A percentile compares a stretch with the other conserved stretches of the same genome.
phyloP scores from a whole-genome alignment of 148 eudicot genomes.

The Amaranthus palmeri region DNA sequence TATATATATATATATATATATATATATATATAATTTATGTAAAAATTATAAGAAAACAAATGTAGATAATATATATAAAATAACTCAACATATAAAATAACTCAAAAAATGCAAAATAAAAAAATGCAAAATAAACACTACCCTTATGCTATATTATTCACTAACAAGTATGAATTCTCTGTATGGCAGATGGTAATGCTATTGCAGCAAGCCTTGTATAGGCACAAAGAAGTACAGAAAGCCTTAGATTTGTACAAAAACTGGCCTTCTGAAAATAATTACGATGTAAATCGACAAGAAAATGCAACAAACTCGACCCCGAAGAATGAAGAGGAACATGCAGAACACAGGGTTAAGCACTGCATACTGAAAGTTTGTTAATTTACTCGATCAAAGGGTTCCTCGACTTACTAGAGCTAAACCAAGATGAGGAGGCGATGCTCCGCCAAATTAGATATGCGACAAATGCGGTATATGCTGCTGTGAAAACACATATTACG shows the following conservation, averaged over 20 bases:
- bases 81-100: too few species aligned
- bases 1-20: too few species aligned
- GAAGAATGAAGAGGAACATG: not conserved
- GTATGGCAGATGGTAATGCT: constrained; percentile 8
- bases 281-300: not conserved
- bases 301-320: not conserved
- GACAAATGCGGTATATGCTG: constrained; percentile 34
- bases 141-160: too few species aligned
- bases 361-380: constrained; percentile 10
- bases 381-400: constrained; percentile 13
- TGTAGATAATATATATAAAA: too few species aligned
- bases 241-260: constrained; percentile 19
- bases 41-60: too few species aligned
- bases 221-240: constrained; percentile 15
- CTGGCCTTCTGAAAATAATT: constrained; percentile 11
- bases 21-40: too few species aligned
- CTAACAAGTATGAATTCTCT: not conserved
- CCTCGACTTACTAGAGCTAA: constrained; percentile 19
- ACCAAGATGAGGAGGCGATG: constrained; percentile 30
- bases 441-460: constrained; percentile 39
- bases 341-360: not conserved
- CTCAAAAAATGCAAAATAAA: too few species aligned
- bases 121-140: too few species aligned
- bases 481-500: constrained; percentile 23
- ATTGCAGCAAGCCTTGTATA: constrained; percentile 10